phyloP scores from a whole-genome alignment of 2,329 filamentous ascomycete species.

The Diaporthe citri region DNA sequence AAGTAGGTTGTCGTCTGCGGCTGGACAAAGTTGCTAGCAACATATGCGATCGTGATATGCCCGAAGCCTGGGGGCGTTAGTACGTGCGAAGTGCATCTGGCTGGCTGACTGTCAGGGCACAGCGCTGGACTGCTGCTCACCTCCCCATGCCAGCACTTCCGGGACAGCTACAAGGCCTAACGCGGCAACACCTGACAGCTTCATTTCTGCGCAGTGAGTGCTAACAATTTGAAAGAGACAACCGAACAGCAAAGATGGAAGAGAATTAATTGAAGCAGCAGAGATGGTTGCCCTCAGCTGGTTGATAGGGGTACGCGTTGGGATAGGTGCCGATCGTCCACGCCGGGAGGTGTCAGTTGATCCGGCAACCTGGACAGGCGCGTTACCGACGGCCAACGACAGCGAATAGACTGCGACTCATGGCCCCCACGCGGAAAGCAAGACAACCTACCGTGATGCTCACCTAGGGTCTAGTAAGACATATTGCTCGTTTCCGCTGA shows the following conservation, averaged over 20 bases:
- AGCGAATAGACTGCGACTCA: constrained; percentile 34
- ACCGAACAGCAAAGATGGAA: neutral
- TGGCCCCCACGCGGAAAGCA: constrained; percentile 3
- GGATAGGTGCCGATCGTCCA: constrained; percentile 10
- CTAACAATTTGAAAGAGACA: neutral
- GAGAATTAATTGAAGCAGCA: neutral
- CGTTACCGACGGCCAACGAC: constrained; percentile 11
- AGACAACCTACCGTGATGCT: neutral
- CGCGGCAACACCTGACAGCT: constrained; percentile 45
- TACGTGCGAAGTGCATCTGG: neutral
- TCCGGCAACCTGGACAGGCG: constrained; percentile 31
- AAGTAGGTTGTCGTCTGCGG: constrained; percentile 68
- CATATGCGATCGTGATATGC: constrained; percentile 74
- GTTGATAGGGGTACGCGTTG: constrained; percentile 7
- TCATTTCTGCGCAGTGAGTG: constrained; percentile 45
- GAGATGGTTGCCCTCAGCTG: neutral
- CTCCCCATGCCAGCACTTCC: constrained; percentile 56
- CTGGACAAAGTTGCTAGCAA: constrained; percentile 71
- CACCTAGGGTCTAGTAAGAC: neutral
- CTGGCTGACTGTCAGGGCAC: neutral
- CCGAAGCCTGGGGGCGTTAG: constrained; percentile 63
- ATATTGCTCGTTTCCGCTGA: constrained; percentile 5
- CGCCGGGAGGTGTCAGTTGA: constrained; percentile 35
- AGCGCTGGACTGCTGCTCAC: constrained; percentile 47
- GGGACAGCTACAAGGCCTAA: constrained; percentile 50